Conservation (phyloP, 2,329 filamentous ascomycete genomes). For the Aspergillus glaucus region DNA sequence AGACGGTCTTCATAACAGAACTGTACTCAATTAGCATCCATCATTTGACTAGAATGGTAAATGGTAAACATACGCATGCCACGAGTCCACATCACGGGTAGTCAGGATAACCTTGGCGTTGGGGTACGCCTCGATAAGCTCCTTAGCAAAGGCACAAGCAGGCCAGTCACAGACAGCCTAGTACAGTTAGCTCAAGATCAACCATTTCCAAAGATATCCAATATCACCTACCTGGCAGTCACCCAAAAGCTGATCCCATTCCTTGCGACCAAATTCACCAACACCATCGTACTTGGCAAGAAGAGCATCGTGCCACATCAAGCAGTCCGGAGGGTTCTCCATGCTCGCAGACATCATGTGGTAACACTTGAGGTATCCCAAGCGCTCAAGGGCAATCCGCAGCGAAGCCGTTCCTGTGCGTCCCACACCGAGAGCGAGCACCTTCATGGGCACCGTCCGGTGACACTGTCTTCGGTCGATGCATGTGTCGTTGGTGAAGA, state of each 20-base stretch:
- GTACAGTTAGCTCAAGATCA: constrained; percentile 6
- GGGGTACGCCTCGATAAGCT: constrained; percentile 65
- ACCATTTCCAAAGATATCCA: background rate
- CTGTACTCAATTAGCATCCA: constrained; percentile 10
- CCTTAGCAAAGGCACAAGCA: constrained; percentile 60
- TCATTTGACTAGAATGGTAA: background rate
- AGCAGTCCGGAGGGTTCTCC: constrained; percentile 61
- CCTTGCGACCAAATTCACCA: constrained; percentile 57
- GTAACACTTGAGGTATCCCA: constrained; percentile 64
- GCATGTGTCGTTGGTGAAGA: constrained; percentile 58
- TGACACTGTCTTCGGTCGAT: constrained; percentile 61
- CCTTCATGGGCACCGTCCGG: constrained; percentile 64
- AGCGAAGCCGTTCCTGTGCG: constrained; percentile 67
- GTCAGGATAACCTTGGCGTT: constrained; percentile 67
- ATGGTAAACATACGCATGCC: constrained; percentile 42
- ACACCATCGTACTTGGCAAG: constrained; percentile 56
- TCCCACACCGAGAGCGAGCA: constrained; percentile 63
- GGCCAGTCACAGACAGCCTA: constrained; percentile 64
- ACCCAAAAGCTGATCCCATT: constrained; percentile 64
- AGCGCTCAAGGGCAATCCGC: constrained; percentile 57
- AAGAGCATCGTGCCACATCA: constrained; percentile 66
- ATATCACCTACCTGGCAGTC: constrained; percentile 44
- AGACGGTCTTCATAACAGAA: constrained; percentile 61
- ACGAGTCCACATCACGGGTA: constrained; percentile 60
- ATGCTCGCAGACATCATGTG: constrained; percentile 67